Evolutionary conservation across 768 basidiomycete species (phyloP), one percentile per base, ranked within the genome.

Genomic region (Pilatotrama ljubarskyi): DNA sequence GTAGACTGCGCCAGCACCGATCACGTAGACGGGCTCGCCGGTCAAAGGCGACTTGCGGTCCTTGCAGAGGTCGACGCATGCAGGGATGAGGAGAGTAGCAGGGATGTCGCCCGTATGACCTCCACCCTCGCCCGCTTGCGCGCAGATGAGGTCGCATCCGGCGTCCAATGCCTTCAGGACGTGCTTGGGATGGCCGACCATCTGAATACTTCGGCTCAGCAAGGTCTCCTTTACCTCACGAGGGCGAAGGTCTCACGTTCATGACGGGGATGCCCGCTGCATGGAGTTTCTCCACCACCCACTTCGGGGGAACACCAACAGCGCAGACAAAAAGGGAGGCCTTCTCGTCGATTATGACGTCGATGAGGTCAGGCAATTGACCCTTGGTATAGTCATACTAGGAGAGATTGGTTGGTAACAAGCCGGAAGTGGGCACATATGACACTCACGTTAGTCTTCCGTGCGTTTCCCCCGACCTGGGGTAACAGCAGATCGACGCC

Each of bases 141-240:
- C 93, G 68, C 95, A 97, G 70, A 98, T 95, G 61, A 98, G 78
- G 69, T 98, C 95, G 32, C 92, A 90, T 36, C 95, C 95, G 36
- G 80, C 87, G 3, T 82, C 90, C 32, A 96, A 82, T 8, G 91
- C 91, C 72, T 90, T 91, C 47, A 77, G 63, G 44, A 90, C 90
- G 71, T 94, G 91, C 70, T 94, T 96, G 13, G 94, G 93, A 69
- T 94, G 91, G n/a, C 95, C 95, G 59, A 96, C 88, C 91, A 93
- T 94, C 80, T 83, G 61, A 11, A 8, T 18, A 8, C 8, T 0
- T 2, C 22, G 1, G 3, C 10, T 37, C 14, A 35, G 29, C n/a
- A 32, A n/a, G 13, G 20, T 17, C 36, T 14, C 29, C 35, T 24
- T 13, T 29, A 44, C 44, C 46, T 26, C 37, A 18, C 15, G 37